phyloP scores from a whole-genome alignment of 2,329 filamentous ascomycete species.

The Metarhizium humberi region DNA sequence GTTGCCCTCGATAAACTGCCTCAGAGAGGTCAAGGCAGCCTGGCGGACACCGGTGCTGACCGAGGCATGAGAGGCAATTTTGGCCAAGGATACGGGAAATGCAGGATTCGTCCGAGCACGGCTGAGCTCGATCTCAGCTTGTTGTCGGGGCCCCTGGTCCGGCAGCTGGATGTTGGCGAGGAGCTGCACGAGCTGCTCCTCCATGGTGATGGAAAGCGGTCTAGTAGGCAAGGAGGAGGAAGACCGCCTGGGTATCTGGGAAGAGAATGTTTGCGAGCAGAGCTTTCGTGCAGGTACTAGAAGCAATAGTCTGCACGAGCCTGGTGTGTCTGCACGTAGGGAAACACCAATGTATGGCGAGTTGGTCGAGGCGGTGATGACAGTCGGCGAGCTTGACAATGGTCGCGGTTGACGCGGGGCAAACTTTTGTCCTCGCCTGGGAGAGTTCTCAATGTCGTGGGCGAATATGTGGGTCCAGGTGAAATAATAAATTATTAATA shows the following conservation, averaged over 20 bases:
- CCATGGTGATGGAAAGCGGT: conserved; percentile 38
- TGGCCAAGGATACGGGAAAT: conserved; percentile 71
- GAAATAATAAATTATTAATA: no score
- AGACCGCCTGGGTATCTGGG: not conserved
- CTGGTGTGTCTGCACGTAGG: not conserved
- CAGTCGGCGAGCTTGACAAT: not conserved
- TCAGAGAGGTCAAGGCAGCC: conserved; percentile 68
- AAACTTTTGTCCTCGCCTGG: not conserved
- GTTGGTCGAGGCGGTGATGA: not conserved
- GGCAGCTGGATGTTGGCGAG: conserved; percentile 78
- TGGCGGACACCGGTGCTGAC: conserved; percentile 71
- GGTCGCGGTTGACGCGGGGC: not conserved
- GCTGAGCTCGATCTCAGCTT: conserved; percentile 76
- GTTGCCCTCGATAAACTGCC: conserved; percentile 73
- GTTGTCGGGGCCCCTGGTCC: conserved; percentile 67
- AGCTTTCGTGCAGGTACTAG: not conserved
- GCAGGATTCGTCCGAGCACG: conserved; percentile 58
- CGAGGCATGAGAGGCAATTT: conserved; percentile 68
- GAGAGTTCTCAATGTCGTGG: no score
- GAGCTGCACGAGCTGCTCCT: conserved; percentile 83
- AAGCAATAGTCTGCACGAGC: not conserved
- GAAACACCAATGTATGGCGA: not conserved
- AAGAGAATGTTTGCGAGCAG: not conserved
- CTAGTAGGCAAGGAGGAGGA: not conserved
- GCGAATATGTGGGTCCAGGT: no score